Conservation (phyloP, 1,284 basidiomycete species). For the Apiotrichum porosum region DNA sequence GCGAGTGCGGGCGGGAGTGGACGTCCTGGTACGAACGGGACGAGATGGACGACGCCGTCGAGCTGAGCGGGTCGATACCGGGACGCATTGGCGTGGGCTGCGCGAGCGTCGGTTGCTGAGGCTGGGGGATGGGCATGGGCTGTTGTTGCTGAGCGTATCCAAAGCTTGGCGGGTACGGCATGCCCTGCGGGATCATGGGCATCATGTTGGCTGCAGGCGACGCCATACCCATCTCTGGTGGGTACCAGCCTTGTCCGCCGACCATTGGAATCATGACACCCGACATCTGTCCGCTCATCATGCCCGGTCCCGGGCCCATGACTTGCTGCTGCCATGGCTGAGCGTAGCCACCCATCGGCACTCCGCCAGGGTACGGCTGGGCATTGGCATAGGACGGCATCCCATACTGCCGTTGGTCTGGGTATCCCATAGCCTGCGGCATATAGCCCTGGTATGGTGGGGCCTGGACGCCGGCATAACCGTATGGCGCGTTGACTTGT, state of each 20-base stretch:
- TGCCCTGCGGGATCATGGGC: slow-evolving; percentile 40
- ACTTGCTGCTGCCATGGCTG: slow-evolving; percentile 9
- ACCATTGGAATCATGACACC: slow-evolving; percentile 7
- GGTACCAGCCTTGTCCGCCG: slow-evolving; percentile 15
- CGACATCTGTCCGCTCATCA: slow-evolving; percentile 2
- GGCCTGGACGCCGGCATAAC: slow-evolving; percentile 1
- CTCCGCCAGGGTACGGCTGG: slow-evolving; percentile 6
- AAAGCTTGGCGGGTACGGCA: slow-evolving; percentile 19
- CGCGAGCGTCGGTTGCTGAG: slow-evolving; percentile 15
- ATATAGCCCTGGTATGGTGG: slow-evolving; percentile 10
- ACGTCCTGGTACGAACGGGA: slow-evolving; percentile 41
- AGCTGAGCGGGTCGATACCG: slow-evolving; percentile 32
- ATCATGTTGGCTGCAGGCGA: slow-evolving; percentile 17
- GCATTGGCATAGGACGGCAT: slow-evolving; percentile 4
- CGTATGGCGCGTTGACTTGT: slow-evolving; percentile 2
- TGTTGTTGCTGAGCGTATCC: background rate
- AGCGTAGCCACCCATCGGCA: slow-evolving; percentile 8
- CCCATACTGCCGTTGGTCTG: background rate
- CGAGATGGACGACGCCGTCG: slow-evolving; percentile 41
- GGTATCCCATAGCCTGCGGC: slow-evolving; percentile 8
- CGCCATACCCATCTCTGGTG: slow-evolving; percentile 18
- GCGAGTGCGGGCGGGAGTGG: slow-evolving; percentile 39
- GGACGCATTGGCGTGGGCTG: slow-evolving; percentile 41
- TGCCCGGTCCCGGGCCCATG: background rate
- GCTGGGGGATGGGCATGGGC: slow-evolving; percentile 1